Percentiles rank a stretch among this genome's conserved stretches.
These are phyloP conservation scores for Sphagnum tenellum DNA, from an alignment of 225 moss, liverwort and hornwort species.

Conservation along the genomic window DNA sequence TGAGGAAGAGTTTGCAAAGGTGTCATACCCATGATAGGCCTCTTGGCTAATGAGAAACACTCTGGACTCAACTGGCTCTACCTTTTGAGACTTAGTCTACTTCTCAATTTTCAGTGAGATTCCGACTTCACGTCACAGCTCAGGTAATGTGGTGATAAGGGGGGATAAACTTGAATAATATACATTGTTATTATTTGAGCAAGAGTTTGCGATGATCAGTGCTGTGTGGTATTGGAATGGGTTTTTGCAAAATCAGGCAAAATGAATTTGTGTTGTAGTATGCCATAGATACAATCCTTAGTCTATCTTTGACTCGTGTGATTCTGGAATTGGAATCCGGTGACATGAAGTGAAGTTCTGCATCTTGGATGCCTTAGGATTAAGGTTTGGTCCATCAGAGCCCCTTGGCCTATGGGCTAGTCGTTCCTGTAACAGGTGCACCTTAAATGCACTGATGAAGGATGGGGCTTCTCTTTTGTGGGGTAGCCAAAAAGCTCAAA, in stretches of 20 bases:
- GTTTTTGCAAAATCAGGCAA: slow-evolving; percentile 28
- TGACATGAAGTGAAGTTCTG: slow-evolving; percentile 57
- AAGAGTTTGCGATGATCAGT: slow-evolving; percentile 37
- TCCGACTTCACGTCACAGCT: slow-evolving; percentile 53
- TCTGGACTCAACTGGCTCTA: slow-evolving; percentile 76
- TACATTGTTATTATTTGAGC: slow-evolving; percentile 40
- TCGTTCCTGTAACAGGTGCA: slow-evolving; percentile 99
- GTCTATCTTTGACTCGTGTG: slow-evolving; percentile 39
- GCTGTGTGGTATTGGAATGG: slow-evolving; percentile 28
- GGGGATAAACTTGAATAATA: slow-evolving; percentile 37
- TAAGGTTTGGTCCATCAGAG: slow-evolving; percentile 75
- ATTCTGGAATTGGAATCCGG: slow-evolving; percentile 40
- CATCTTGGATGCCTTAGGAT: slow-evolving; percentile 58
- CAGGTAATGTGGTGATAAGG: slow-evolving; percentile 77
- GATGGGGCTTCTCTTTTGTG: slow-evolving; percentile 67
- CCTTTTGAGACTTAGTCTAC: slow-evolving; percentile 91
- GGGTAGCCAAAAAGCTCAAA: slow-evolving; percentile 86
- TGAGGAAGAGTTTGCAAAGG: slow-evolving; percentile 10
- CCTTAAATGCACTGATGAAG: slow-evolving; percentile 97
- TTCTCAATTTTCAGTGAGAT: slow-evolving; percentile 63
- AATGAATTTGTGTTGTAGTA: slow-evolving; percentile 35
- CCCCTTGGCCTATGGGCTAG: slow-evolving; percentile 71
- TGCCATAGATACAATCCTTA: slow-evolving; percentile 28
- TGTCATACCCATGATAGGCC: slow-evolving; percentile 63
- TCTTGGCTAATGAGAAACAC: slow-evolving; percentile 95